A percentile compares a stretch with the other conserved stretches of the same genome.
phyloP scores from a whole-genome alignment of 345 rosid species.

The Kernera saxatilis region DNA sequence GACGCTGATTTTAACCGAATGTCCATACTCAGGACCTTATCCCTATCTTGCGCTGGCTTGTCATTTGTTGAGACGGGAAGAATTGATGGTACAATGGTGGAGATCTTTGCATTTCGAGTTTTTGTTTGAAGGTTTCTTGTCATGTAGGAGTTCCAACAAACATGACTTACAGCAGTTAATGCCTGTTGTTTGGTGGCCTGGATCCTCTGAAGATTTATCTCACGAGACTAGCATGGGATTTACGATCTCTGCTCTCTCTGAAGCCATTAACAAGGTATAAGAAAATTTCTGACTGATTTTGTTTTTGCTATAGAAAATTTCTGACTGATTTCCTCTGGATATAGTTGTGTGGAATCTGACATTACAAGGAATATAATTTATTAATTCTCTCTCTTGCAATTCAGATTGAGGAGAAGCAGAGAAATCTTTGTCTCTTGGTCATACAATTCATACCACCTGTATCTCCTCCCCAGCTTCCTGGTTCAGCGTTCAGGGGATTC shows the following conservation, averaged over 20 bases:
- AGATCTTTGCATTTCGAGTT: conserved; percentile 63
- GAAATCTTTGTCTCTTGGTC: conserved; percentile 85
- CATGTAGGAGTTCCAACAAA: conserved; percentile 64
- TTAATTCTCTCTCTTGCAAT: conserved; percentile 13
- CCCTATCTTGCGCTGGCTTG: conserved; percentile 80
- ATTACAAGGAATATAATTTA: neutral
- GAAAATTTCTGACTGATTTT: neutral
- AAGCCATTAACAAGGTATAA: conserved; percentile 71
- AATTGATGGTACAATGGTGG: conserved; percentile 87
- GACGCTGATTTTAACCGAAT: conserved; percentile 54
- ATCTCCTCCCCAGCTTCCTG: conserved; percentile 70
- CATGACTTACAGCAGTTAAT: conserved; percentile 82
- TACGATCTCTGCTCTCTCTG: conserved; percentile 69
- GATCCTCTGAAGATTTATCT: conserved; percentile 77
- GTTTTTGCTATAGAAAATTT: neutral
- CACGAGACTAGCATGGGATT: conserved; percentile 75
- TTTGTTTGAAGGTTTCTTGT: conserved; percentile 81
- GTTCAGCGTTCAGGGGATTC: conserved; percentile 85
- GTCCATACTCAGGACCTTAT: conserved; percentile 95
- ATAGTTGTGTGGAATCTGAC: neutral
- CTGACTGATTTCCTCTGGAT: neutral
- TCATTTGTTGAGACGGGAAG: conserved; percentile 69
- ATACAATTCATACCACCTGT: conserved; percentile 85
- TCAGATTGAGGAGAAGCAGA: conserved; percentile 96
- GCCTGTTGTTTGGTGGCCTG: conserved; percentile 99